phyloP scores from a whole-genome alignment of 805 yeast genomes.

The Novakomyces olei region DNA sequence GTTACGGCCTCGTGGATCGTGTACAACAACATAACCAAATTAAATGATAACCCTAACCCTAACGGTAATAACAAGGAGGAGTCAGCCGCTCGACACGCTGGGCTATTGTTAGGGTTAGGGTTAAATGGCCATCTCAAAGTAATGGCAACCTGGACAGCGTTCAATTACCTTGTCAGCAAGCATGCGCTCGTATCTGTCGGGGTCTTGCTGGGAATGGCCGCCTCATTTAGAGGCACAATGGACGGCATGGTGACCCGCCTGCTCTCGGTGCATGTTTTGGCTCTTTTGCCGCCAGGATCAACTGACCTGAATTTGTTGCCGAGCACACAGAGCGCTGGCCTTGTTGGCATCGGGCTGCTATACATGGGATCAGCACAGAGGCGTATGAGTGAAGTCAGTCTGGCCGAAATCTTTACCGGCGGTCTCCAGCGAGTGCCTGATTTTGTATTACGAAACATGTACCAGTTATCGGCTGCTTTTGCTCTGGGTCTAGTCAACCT shows the following conservation, averaged over 20 bases:
- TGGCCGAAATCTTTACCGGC: constrained; percentile 31
- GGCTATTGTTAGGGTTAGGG: constrained; percentile 81
- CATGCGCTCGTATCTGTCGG: constrained; percentile 72
- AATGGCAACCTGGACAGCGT: constrained; percentile 90
- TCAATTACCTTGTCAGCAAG: constrained; percentile 78
- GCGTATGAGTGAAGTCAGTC: constrained; percentile 59
- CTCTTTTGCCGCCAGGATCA: constrained; percentile 75
- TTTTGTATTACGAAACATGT: constrained; percentile 13
- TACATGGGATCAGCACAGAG: constrained; percentile 61
- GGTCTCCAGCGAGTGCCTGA: constrained; percentile 1
- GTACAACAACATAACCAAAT: constrained; percentile 52
- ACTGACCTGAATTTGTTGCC: constrained; percentile 66
- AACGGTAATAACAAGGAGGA: too few species aligned
- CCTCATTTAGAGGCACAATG: constrained; percentile 63
- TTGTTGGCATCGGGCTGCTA: constrained; percentile 71
- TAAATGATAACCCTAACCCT: too few species aligned
- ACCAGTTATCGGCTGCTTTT: constrained; percentile 70
- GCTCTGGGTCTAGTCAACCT: constrained; percentile 66
- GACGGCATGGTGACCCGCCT: constrained; percentile 76
- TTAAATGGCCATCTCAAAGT: constrained; percentile 65
- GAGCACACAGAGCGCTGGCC: constrained; percentile 75
- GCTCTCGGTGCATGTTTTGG: constrained; percentile 77
- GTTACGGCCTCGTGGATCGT: constrained; percentile 81
- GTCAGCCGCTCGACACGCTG: constrained; percentile 85
- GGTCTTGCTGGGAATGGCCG: constrained; percentile 73